phyloP scores from a whole-genome alignment of 169 alveolate species.

The Plasmodium sp. region DNA sequence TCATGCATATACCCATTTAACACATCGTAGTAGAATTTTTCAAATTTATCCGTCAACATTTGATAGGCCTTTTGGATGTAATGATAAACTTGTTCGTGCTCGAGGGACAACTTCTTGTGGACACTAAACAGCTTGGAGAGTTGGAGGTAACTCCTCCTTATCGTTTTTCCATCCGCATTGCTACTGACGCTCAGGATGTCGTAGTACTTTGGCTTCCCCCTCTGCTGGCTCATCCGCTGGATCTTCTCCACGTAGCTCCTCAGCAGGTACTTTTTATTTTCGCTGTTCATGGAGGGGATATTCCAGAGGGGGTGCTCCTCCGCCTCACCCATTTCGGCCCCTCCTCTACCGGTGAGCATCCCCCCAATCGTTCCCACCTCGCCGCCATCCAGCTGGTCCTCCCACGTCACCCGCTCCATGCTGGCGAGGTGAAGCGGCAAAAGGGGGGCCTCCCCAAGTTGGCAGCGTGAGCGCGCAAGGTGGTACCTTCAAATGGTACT shows the following conservation, averaged over 20 bases:
- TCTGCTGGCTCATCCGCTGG: neutral
- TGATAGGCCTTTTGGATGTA: slow-evolving; percentile 40
- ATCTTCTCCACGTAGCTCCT: slow-evolving; percentile 39
- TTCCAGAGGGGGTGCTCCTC: neutral
- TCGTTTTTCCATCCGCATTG: slow-evolving; percentile 24
- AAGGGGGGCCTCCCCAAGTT: neutral
- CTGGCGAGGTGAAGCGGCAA: neutral
- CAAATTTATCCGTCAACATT: slow-evolving; percentile 42
- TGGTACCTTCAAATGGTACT: neutral
- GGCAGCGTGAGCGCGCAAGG: neutral
- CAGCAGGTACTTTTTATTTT: slow-evolving; percentile 19
- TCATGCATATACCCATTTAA: slow-evolving; percentile 50
- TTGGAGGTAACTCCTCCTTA: slow-evolving; percentile 48
- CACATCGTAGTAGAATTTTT: slow-evolving; percentile 56
- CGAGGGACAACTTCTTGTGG: slow-evolving; percentile 47
- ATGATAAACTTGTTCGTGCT: slow-evolving; percentile 41
- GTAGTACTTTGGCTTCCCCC: slow-evolving; percentile 22
- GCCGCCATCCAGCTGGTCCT: neutral
- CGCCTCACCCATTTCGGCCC: neutral
- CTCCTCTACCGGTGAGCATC: neutral
- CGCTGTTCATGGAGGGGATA: slow-evolving; percentile 24
- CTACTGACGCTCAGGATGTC: slow-evolving; percentile 28
- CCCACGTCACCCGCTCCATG: neutral
- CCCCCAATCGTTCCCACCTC: neutral
- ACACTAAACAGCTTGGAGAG: slow-evolving; percentile 45